phyloP scores from a whole-genome alignment of 1,139 yeast genomes.

The Lodderomyces metapsilosis region DNA sequence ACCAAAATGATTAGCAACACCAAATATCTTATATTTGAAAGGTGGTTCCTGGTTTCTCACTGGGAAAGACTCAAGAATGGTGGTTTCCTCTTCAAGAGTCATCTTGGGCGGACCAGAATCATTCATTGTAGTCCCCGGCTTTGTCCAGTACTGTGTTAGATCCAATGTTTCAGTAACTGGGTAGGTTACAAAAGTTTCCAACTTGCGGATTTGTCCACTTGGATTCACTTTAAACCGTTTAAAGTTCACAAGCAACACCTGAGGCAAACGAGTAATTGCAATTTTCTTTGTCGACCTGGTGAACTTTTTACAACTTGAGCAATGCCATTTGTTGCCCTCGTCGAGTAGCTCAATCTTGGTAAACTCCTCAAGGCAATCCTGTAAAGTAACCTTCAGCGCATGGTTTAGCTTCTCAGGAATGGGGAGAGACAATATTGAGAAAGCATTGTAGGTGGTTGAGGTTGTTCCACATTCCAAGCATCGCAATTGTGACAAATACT shows the following conservation, averaged over 20 bases:
- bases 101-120: slow-evolving; percentile 12
- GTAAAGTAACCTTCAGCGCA: slow-evolving; percentile 37
- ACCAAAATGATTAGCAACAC: slow-evolving; percentile 89
- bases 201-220: slow-evolving; percentile 51
- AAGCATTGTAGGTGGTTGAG: slow-evolving; percentile 85
- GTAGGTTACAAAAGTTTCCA: slow-evolving; percentile 61
- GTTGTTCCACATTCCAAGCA: slow-evolving; percentile 77
- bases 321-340: slow-evolving; percentile 85
- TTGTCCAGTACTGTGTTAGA: slow-evolving; percentile 81
- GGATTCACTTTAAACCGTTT: slow-evolving; percentile 64
- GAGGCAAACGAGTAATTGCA: slow-evolving; percentile 70
- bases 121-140: slow-evolving; percentile 34
- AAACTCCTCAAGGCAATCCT: slow-evolving; percentile 71
- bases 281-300: slow-evolving; percentile 69
- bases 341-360: slow-evolving; percentile 68
- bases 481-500: slow-evolving; percentile 73
- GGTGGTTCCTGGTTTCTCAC: slow-evolving; percentile 77
- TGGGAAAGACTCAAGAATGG: slow-evolving; percentile 54
- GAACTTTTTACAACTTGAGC: slow-evolving; percentile 73
- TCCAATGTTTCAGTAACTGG: slow-evolving; percentile 59
- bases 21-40: slow-evolving; percentile 73
- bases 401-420: slow-evolving; percentile 47
- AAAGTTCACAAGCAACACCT: slow-evolving; percentile 68
- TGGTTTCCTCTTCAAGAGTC: slow-evolving; percentile 30
- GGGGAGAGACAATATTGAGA: slow-evolving; percentile 73